phyloP scores from a whole-genome alignment of 257 asterid species.

The Leonotis leonurus region DNA sequence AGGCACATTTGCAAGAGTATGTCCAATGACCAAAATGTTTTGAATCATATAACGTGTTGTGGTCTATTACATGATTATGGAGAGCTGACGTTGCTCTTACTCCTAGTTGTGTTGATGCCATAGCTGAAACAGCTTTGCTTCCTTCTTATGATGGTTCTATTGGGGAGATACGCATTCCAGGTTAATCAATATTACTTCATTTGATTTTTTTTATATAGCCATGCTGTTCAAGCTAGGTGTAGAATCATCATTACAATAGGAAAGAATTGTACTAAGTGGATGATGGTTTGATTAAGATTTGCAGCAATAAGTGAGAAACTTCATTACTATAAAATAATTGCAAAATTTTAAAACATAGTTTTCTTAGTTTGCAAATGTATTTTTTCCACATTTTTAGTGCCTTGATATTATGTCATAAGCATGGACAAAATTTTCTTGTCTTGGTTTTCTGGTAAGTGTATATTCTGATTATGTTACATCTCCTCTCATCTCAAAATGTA shows the following conservation, averaged over 20 bases:
- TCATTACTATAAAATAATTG: background rate
- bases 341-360: background rate
- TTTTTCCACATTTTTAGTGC: slow-evolving; percentile 4
- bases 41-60: slow-evolving; percentile 12
- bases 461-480: slow-evolving; percentile 4
- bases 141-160: slow-evolving; percentile 60
- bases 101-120: slow-evolving; percentile 75
- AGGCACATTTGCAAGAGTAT: slow-evolving; percentile 80
- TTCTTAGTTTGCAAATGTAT: background rate
- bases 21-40: slow-evolving; percentile 5
- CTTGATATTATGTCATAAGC: background rate
- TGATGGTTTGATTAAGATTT: background rate
- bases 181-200: slow-evolving; percentile 26
- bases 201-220: background rate
- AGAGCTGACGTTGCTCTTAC: slow-evolving; percentile 14
- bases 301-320: background rate
- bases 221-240: slow-evolving; percentile 1
- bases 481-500: background rate
- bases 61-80: slow-evolving; percentile 11
- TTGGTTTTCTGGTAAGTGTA: background rate
- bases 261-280: background rate
- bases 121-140: slow-evolving; percentile 72
- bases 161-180: slow-evolving; percentile 64
- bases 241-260: background rate
- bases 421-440: background rate